Conservation (phyloP, 2,329 filamentous ascomycete species). For the Anisogramma anomala region DNA sequence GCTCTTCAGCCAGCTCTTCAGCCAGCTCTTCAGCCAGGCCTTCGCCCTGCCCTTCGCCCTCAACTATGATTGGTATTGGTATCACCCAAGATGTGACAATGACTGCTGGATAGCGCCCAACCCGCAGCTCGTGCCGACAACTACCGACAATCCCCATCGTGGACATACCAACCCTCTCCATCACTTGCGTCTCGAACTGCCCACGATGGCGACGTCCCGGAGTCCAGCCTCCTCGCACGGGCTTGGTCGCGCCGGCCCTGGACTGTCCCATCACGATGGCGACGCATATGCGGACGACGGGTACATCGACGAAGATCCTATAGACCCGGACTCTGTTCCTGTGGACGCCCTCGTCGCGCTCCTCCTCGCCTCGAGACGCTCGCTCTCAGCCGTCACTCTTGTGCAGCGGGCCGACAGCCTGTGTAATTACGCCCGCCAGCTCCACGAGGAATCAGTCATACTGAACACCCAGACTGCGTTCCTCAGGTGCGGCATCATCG, state of each 20-base stretch:
- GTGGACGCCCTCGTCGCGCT: constrained; percentile 74
- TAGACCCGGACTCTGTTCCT: constrained; percentile 30
- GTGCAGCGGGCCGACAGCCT: constrained; percentile 83
- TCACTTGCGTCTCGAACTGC: not conserved
- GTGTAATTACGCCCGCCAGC: constrained; percentile 60
- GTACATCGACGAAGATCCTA: constrained; percentile 20
- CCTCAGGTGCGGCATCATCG: constrained; percentile 48
- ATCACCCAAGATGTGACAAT: no score
- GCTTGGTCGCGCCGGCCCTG: constrained; percentile 6
- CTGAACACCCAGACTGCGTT: constrained; percentile 60
- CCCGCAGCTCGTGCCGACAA: no score
- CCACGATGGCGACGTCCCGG: constrained; percentile 4
- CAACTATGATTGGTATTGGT: no score
- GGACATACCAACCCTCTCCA: no score
- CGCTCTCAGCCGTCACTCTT: constrained; percentile 69
- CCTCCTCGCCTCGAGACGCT: constrained; percentile 77
- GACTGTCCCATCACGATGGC: constrained; percentile 1
- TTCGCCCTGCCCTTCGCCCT: no score
- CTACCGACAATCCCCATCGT: no score
- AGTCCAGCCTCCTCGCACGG: constrained; percentile 12
- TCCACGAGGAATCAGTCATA: constrained; percentile 68
- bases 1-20: no score
- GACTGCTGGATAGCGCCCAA: no score
- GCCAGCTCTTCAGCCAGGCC: no score
- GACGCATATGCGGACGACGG: not conserved